Percentiles rank a stretch among this genome's conserved stretches.
phyloP scores from a whole-genome alignment of 176 grass and related monocot genomes.

The Carex littledalei region DNA sequence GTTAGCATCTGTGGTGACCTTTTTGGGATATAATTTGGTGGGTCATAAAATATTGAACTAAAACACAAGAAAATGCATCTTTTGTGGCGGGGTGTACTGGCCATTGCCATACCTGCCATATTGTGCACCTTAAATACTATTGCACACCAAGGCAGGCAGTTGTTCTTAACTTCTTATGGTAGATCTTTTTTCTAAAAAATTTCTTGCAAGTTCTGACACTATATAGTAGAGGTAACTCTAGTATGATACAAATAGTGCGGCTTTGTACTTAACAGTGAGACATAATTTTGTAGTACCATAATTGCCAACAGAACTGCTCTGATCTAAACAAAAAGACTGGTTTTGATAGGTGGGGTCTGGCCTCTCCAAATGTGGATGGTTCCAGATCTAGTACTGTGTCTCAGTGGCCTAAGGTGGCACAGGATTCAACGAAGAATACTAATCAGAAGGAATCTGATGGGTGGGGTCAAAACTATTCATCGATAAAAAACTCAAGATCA shows the following conservation, averaged over 20 bases:
- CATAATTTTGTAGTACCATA: no score
- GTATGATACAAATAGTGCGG: no score
- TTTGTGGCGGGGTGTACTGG: background rate
- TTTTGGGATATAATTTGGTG: background rate
- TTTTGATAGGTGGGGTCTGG: background rate
- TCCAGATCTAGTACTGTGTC: background rate
- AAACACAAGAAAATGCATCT: background rate
- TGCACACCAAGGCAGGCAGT: background rate
- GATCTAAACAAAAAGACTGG: background rate
- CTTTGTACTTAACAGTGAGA: no score
- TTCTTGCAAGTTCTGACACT: no score
- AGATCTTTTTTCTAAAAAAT: no score
- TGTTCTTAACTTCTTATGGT: no score
- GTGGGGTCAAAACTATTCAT: background rate
- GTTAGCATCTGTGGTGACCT: background rate
- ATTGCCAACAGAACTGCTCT: background rate
- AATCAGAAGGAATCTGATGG: background rate
- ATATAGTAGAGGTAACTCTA: no score
- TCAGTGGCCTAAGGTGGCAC: background rate
- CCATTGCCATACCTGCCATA: background rate
- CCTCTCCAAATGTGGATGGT: background rate
- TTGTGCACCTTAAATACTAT: background rate
- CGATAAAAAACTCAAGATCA: background rate
- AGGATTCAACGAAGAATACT: background rate
- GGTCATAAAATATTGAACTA: background rate